phyloP scores from a whole-genome alignment of 2,329 filamentous ascomycete species.

The Reticulascus tulasneorum region DNA sequence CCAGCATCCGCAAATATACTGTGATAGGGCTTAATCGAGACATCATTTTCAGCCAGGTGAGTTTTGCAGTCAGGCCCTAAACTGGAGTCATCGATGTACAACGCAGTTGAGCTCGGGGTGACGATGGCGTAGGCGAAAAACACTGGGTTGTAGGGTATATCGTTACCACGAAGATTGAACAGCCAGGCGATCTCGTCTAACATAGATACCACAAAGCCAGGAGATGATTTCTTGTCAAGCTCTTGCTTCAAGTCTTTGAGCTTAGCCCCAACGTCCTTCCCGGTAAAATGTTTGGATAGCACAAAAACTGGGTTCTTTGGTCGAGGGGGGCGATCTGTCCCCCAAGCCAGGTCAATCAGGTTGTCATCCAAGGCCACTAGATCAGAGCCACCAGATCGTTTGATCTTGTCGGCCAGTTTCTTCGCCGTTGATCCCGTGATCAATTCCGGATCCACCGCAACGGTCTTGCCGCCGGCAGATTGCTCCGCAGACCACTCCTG shows the following conservation, averaged over 20 bases:
- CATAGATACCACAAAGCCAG: slow-evolving; percentile 88
- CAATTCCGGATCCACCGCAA: slow-evolving; percentile 86
- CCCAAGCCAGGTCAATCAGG: slow-evolving; percentile 90
- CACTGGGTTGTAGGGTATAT: slow-evolving; percentile 96
- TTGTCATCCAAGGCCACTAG: slow-evolving; percentile 75
- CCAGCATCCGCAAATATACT: slow-evolving; percentile 76
- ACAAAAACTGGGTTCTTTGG: slow-evolving; percentile 74
- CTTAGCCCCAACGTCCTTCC: slow-evolving; percentile 79
- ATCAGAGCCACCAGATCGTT: slow-evolving; percentile 76
- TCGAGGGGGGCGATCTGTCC: slow-evolving; percentile 62
- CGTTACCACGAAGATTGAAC: slow-evolving; percentile 92
- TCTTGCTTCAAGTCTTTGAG: slow-evolving; percentile 85
- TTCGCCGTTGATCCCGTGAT: slow-evolving; percentile 62
- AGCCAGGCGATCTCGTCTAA: slow-evolving; percentile 97
- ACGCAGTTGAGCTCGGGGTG: slow-evolving; percentile 69
- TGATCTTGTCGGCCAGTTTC: slow-evolving; percentile 81
- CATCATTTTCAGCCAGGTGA: slow-evolving; percentile 65
- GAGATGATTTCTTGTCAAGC: slow-evolving; percentile 81
- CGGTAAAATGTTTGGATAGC: slow-evolving; percentile 68
- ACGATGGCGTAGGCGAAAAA: slow-evolving; percentile 96
- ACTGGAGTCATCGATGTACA: slow-evolving; percentile 83
- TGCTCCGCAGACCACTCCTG: slow-evolving; percentile 93
- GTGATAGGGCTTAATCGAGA: slow-evolving; percentile 77
- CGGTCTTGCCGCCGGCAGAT: slow-evolving; percentile 78
- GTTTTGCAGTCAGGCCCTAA: slow-evolving; percentile 63